Conservation (phyloP, 371 early-diverging fungal genomes). For the Spiromyces aspiralis region DNA sequence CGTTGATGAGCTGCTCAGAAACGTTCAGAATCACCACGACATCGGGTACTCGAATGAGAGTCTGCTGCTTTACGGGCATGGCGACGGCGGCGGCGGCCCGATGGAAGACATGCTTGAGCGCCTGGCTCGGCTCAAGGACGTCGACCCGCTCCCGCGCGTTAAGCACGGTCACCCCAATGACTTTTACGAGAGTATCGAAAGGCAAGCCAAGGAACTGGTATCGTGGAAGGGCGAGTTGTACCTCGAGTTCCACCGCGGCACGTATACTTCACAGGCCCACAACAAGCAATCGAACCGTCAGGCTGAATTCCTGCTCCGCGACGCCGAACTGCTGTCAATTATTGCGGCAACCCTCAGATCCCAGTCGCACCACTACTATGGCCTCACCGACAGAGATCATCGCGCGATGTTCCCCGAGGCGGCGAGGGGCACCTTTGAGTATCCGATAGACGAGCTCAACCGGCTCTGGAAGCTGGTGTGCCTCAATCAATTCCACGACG, state of each 20-base stretch:
- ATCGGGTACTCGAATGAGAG: slow-evolving; percentile 62
- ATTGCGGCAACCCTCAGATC: slow-evolving; percentile 10
- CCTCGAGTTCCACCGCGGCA: slow-evolving; percentile 92
- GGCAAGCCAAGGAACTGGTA: slow-evolving; percentile 45
- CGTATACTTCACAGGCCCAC: slow-evolving; percentile 83
- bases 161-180: slow-evolving; percentile 52
- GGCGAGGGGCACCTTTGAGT: slow-evolving; percentile 20
- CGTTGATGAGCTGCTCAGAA: slow-evolving; percentile 36
- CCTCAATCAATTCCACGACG: slow-evolving; percentile 94
- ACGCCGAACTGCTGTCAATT: slow-evolving; percentile 54
- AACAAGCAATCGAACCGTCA: slow-evolving; percentile 75
- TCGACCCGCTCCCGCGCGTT: slow-evolving; percentile 58
- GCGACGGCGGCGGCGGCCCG: slow-evolving; percentile 97
- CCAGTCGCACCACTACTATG: slow-evolving; percentile 3
- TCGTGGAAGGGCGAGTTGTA: slow-evolving; percentile 92
- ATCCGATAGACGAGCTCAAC: slow-evolving; percentile 56
- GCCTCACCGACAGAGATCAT: slow-evolving; percentile 1
- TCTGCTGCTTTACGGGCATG: slow-evolving; percentile 79
- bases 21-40: slow-evolving; percentile 68
- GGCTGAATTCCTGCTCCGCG: slow-evolving; percentile 65
- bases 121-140: slow-evolving; percentile 46
- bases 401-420: background rate
- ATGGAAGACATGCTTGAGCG: slow-evolving; percentile 73
- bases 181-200: slow-evolving; percentile 63
- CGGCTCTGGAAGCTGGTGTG: slow-evolving; percentile 81